These are phyloP conservation scores for Podila epicladia DNA, from an alignment of 192 early-diverging fungal genomes.

Conservation along the genomic window DNA sequence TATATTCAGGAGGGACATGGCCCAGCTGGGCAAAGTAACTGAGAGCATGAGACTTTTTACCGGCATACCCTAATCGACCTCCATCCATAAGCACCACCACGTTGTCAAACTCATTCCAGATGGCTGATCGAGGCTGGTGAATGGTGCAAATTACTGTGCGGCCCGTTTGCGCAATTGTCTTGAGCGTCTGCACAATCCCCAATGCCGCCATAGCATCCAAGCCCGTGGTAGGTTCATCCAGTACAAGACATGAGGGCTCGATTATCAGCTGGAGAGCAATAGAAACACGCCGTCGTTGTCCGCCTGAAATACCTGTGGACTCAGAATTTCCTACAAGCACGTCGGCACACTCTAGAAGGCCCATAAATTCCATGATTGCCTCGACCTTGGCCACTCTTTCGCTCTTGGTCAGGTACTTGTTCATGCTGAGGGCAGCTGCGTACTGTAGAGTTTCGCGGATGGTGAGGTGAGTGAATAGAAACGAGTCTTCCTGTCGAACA, in stretches of 20 bases:
- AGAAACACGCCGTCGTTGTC: constrained; percentile 43
- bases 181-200: constrained; percentile 37
- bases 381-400: constrained; percentile 35
- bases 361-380: constrained; percentile 45
- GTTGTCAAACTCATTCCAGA: constrained; percentile 86
- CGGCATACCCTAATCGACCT: constrained; percentile 33
- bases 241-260: constrained; percentile 35
- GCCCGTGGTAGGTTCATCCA: constrained; percentile 44
- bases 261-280: constrained; percentile 45
- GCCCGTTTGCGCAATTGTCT: constrained; percentile 37
- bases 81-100: constrained; percentile 79
- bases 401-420: constrained; percentile 17
- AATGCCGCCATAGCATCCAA: constrained; percentile 43
- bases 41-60: constrained; percentile 30
- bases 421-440: constrained; percentile 76
- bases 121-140: constrained; percentile 85
- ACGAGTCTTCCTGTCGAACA: constrained; percentile 47
- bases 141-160: constrained; percentile 83
- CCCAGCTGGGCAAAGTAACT: constrained; percentile 41
- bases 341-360: constrained; percentile 42
- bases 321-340: constrained; percentile 26
- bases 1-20: constrained; percentile 36
- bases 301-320: constrained; percentile 34
- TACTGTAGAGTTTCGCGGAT: constrained; percentile 84
- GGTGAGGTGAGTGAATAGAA: constrained; percentile 68